A percentile compares a stretch with the other conserved stretches of the same genome.
Conservation (phyloP, 1,284 basidiomycete species). For the Ganoderma resinaceum region DNA sequence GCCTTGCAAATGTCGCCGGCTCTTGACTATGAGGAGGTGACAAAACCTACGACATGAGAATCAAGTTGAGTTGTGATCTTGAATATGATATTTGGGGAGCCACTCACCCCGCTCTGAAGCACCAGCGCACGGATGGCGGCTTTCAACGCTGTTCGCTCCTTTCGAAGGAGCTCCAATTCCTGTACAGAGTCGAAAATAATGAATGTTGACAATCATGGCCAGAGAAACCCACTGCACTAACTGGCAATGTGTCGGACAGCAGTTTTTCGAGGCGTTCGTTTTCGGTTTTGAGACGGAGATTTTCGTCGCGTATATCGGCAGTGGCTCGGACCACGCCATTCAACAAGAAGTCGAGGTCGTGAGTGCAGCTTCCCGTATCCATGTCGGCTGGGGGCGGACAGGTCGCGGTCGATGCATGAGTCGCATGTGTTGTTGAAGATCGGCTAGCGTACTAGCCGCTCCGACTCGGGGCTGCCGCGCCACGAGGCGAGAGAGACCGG, state of each 20-base stretch:
- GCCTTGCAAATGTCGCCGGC: not conserved
- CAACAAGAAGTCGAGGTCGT: not conserved
- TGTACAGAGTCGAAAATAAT: not conserved
- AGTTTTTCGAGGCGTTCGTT: not conserved
- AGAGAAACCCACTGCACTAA: not conserved
- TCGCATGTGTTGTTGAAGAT: too few species aligned
- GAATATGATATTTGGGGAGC: not conserved
- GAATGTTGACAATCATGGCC: not conserved
- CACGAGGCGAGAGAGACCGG: too few species aligned
- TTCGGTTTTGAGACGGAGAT: not conserved
- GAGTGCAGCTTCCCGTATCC: too few species aligned
- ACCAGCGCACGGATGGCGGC: not conserved
- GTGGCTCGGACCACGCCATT: not conserved
- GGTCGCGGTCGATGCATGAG: too few species aligned
- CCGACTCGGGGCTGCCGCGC: too few species aligned
- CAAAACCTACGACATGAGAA: not conserved
- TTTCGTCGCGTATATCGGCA: not conserved
- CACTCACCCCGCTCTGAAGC: not conserved
- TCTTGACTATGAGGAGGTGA: not conserved
- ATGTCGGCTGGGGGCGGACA: too few species aligned
- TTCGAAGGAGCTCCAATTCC: not conserved
- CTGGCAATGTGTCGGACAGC: not conserved
- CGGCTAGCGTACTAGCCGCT: too few species aligned
- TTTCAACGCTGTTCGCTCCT: not conserved
- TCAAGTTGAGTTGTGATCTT: not conserved